Evolutionary conservation across 1,284 basidiomycete genomes (phyloP), one percentile per base, ranked within the genome.

Genomic region (Lentinus polychrous): DNA sequence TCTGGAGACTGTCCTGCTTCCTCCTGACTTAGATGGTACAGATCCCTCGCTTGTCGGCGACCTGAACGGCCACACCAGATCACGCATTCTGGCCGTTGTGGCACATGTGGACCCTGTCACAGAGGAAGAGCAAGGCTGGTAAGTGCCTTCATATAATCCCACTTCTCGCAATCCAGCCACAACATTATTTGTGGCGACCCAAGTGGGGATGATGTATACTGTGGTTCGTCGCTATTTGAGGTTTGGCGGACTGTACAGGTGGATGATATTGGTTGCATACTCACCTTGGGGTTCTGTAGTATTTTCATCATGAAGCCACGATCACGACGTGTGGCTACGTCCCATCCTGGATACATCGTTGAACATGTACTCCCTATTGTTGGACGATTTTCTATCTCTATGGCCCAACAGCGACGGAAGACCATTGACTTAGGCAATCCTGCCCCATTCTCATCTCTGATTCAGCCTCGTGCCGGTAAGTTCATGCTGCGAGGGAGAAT

Each of bases 291-390:
- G 17, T 14, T 17, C 43, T 45, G 17, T 43, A 78, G 76, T 53
- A 61, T 78, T 8, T 74, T 79, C 51, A 59, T 78, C 3, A 69
- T 74, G 57, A 47, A 43, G 18, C 46, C 41, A 2, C 71, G 67
- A 52, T 22, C 8, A 43, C 56, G 55, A 32, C 47, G 51, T 22
- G 22, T 45, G 17, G 22, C 20, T n/a, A 44, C 31, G 24, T 44
- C 41, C 17, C 33, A 51, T 7, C 47, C 45, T 12, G 47, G 52
- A 4, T 60, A 57, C 36, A 8, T 53, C 8, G 53, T 79, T 8
- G 68, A 78, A 47, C 71, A 68, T 48, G 66, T 74, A 2, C 71
- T 75, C 40, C 78, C 78, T 2, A 71, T 83, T 20, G 66, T 72
- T 49, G 68, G 65, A 11, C 66, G 67, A n/a, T 79, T 83, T 52